Evolutionary conservation across 2,329 filamentous ascomycete genomes (phyloP), one percentile per base, ranked within the genome.

Genomic region (Blastomyces emzantsi): DNA sequence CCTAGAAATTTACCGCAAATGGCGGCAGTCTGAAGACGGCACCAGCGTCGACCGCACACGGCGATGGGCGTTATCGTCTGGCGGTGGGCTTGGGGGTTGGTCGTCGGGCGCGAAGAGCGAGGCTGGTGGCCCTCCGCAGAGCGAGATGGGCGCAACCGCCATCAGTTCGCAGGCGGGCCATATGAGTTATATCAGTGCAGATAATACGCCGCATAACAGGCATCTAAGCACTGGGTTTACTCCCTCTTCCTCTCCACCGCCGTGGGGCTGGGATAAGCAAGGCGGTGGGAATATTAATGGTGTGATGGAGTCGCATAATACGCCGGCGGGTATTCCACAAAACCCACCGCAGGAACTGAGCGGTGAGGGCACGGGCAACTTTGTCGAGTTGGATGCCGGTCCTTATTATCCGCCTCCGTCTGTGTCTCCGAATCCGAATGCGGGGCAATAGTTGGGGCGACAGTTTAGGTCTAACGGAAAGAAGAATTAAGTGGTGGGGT

Each of bases 1-100:
- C 36, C 74, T 75, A 60, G 68, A 71, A 1, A 70, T 75, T 0
- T 76, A 76, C 56, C 68, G 66, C 28, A 67, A 74, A 52, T 75
- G 73, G 73, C 67, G 73, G 63, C 71, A 71, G 1, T 75, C 73
- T 2, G 66, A 74, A 60, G 73, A 73, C 41, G 72, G 70, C 1
- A 15, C 47, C 11, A 69, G 68, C 36, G 70, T 67, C 11, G 71
- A 74, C 49, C 71, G 73, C 7, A 74, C 73, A 1, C 69, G 71
- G 1, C 67, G 65, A 8, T 76, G 74, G 74, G 73, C 74, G 7
- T 39, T 74, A 25, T 19, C 39, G 8, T 33, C 52, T 3, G 28
- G 52, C 7, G 67, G 66, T 28, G 71, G 70, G 55, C 66, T 66
- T 22, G 67, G 64, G 0, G 64, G 64, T n/a, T 65, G 60, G 36